Evolutionary conservation across 768 basidiomycete species (phyloP), one percentile per base, ranked within the genome.

Genomic region (Podaxis sp.): DNA sequence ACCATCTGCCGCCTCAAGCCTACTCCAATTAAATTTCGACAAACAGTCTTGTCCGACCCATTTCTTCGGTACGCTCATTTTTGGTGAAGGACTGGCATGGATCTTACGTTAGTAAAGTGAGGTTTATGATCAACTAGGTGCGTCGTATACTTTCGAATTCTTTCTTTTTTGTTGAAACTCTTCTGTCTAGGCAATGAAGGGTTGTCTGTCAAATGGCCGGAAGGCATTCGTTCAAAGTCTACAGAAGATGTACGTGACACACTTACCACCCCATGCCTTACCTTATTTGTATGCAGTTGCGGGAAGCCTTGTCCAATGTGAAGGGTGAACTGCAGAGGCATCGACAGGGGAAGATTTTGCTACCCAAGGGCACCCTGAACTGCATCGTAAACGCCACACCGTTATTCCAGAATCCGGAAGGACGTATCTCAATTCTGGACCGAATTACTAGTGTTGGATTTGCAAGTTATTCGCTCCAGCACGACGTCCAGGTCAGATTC

Each of bases 91-190:
- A 55, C 52, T 47, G 10, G 14, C 57, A 23, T 48, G 16, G 28
- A 18, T 65, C 57, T 44, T 48, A 58, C 21, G 1, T 50, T 50
- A 28, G 32, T 35, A 18, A 64, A 87, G 91, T 21, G 85, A 85
- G 54, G 84, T 92, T 5, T 93, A 94, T 71, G 90, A 93, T 69
- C 71, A 80, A 35, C 77, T 91, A 67, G 92, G 91, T 79, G 70
- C 72, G 73, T 38, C n/a, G 25, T 11, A 10, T 44, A 16, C 56
- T 5, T 40, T 10, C 48, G 32, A 35, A 52, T 16, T 18, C 18
- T 14, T 48, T 36, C 37, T 5, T 37, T 32, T 13, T 37, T 65
- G 32, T 5, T 46, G 52, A 36, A 21, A 23, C 18, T 42, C 13
- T 35, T 53, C 27, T 3, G 14, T 36, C 4, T 51, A 77, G 73